phyloP scores from a whole-genome alignment of 495 filamentous ascomycete genomes.

The Podospora pseudopauciseta region DNA sequence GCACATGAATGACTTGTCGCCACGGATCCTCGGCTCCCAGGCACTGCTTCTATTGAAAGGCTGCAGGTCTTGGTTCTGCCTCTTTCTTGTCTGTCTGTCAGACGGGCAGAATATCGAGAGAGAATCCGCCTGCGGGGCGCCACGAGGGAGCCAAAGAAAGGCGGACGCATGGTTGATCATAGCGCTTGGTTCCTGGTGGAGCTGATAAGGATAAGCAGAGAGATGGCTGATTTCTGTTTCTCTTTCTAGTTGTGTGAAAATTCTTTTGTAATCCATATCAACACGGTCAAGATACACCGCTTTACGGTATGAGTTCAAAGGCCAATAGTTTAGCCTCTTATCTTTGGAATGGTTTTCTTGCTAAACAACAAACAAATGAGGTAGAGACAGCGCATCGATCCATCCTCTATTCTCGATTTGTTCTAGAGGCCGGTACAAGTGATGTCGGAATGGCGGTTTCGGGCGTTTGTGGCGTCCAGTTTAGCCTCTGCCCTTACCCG shows the following conservation, averaged over 20 bases:
- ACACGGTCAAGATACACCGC: background rate
- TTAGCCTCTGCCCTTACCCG: background rate
- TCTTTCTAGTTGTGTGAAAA: background rate
- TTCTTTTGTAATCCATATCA: background rate
- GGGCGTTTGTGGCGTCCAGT: background rate
- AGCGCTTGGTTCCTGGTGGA: background rate
- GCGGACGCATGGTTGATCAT: background rate
- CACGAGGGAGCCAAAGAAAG: background rate
- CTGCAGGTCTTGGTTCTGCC: background rate
- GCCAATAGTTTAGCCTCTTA: background rate
- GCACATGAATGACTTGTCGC: background rate
- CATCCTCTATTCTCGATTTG: background rate
- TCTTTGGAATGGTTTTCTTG: background rate
- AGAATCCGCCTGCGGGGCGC: background rate
- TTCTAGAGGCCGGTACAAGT: background rate
- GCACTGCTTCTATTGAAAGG: constrained; percentile 2
- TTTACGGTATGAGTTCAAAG: background rate
- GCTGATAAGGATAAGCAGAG: background rate
- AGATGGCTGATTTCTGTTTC: background rate
- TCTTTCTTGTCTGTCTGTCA: background rate
- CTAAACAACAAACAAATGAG: background rate
- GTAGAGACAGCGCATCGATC: background rate
- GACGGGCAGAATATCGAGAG: background rate
- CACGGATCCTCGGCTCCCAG: background rate
- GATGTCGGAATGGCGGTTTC: constrained; percentile 6